phyloP scores from a whole-genome alignment of 768 basidiomycete genomes.

The Mycena indigotica region DNA sequence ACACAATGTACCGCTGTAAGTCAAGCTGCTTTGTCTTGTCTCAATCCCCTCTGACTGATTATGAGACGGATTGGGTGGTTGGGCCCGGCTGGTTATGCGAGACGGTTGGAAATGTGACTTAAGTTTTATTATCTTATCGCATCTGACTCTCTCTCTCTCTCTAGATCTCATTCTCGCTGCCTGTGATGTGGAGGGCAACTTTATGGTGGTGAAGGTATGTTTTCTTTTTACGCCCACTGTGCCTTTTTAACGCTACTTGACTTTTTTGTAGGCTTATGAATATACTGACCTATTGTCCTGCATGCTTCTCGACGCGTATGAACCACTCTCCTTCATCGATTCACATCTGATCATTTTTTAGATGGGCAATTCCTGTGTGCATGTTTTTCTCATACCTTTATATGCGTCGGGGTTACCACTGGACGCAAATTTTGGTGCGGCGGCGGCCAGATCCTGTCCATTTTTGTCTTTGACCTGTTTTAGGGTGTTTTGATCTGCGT shows the following conservation, averaged over 20 bases:
- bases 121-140: neutral
- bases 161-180: constrained; percentile 76
- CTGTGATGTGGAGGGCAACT: constrained; percentile 89
- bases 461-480: neutral
- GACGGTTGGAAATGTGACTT: constrained; percentile 86
- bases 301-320: constrained; percentile 88
- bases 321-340: neutral
- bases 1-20: constrained; percentile 87
- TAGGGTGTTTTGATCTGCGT: constrained; percentile 73
- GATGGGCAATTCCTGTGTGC: constrained; percentile 90
- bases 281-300: constrained; percentile 87
- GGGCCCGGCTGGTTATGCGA: constrained; percentile 67
- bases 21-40: constrained; percentile 6
- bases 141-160: constrained; percentile 1
- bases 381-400: constrained; percentile 83
- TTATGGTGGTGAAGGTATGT: constrained; percentile 72
- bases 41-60: constrained; percentile 3
- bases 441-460: no score
- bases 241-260: constrained; percentile 2
- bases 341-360: constrained; percentile 28
- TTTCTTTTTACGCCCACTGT: no score
- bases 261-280: constrained; percentile 65
- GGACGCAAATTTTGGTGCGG: constrained; percentile 77
- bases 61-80: constrained; percentile 81
- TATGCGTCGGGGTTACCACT: constrained; percentile 77